Percentiles rank a stretch among this genome's conserved stretches.
phyloP scores from a whole-genome alignment of 2,329 filamentous ascomycete species.

The Hypoxylon sp. region DNA sequence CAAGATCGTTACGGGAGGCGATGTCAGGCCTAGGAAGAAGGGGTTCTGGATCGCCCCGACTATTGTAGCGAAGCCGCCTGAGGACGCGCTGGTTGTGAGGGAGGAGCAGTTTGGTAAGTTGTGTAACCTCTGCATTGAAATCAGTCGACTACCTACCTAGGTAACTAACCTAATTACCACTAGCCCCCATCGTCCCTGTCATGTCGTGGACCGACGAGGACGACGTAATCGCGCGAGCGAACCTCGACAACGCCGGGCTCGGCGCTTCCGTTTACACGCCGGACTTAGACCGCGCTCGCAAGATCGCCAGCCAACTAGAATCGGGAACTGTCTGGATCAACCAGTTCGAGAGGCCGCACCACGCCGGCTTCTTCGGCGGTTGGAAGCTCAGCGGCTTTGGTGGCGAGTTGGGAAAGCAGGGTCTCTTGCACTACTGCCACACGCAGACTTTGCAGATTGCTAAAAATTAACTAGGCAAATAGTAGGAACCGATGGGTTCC shows the following conservation, averaged over 20 bases:
- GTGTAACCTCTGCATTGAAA: not conserved
- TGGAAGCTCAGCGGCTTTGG: conserved; percentile 56
- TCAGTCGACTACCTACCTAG: not conserved
- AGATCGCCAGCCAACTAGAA: conserved; percentile 68
- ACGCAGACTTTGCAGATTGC: conserved; percentile 54
- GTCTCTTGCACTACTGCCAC: conserved; percentile 55
- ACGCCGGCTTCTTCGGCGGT: conserved; percentile 53
- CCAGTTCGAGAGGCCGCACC: conserved; percentile 54
- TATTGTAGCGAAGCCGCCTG: conserved; percentile 70
- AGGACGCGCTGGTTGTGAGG: conserved; percentile 67
- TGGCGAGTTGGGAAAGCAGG: conserved; percentile 56
- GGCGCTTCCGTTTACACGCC: conserved; percentile 77
- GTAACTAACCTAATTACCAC: not conserved
- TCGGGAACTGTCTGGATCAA: conserved; percentile 75
- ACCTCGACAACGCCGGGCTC: conserved; percentile 91
- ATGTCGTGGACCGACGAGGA: conserved; percentile 73
- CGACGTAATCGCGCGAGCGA: conserved; percentile 74
- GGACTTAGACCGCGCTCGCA: conserved; percentile 65
- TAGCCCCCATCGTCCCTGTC: conserved; percentile 74
- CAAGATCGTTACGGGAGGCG: conserved; percentile 66
- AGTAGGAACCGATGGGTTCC: not conserved
- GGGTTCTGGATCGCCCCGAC: conserved; percentile 73
- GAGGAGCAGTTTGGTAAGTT: conserved; percentile 72
- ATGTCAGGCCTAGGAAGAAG: conserved; percentile 55
- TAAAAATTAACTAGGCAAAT: conserved; percentile 37